Conservation (phyloP, 768 basidiomycete species). For the Tricholoma saponaceum region DNA sequence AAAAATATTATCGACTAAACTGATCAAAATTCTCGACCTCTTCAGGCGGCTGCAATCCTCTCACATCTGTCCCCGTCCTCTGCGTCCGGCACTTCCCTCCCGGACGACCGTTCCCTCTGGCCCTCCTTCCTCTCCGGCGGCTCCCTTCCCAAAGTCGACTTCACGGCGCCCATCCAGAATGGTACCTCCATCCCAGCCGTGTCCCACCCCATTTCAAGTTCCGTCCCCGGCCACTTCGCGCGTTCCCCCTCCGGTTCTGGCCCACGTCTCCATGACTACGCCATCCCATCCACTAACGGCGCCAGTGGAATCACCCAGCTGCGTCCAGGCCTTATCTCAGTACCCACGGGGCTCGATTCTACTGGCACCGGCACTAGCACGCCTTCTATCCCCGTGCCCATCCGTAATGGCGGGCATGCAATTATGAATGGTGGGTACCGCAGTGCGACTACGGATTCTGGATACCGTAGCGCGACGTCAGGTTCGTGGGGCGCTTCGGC, state of each 20-base stretch:
- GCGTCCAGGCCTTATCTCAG: constrained; percentile 50
- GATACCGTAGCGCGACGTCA: constrained; percentile 24
- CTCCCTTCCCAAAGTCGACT: constrained; percentile 49
- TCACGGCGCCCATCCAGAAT: constrained; percentile 6
- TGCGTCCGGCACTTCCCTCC: constrained; percentile 68
- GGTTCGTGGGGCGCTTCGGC: constrained; percentile 30
- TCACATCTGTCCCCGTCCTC: constrained; percentile 74
- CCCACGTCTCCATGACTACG: constrained; percentile 65
- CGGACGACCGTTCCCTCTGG: constrained; percentile 93
- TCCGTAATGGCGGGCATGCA: constrained; percentile 12
- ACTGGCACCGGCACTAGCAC: constrained; percentile 7
- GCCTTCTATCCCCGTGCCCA: constrained; percentile 32
- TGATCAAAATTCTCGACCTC: not conserved
- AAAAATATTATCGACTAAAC: not conserved
- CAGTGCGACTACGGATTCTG: constrained; percentile 18
- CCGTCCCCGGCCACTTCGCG: constrained; percentile 38
- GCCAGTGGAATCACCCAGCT: constrained; percentile 50
- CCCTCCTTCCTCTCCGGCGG: constrained; percentile 79
- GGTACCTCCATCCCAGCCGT: constrained; percentile 11
- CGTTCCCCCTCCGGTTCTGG: constrained; percentile 27
- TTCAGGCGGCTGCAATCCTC: constrained; percentile 89
- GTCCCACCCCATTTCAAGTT: constrained; percentile 40
- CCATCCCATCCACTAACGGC: constrained; percentile 36
- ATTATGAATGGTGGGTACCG: constrained; percentile 15
- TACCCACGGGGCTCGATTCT: constrained; percentile 22